Evolutionary conservation across 2,329 filamentous ascomycete species (phyloP).

Genomic region (Harringtonia aguacate): DNA sequence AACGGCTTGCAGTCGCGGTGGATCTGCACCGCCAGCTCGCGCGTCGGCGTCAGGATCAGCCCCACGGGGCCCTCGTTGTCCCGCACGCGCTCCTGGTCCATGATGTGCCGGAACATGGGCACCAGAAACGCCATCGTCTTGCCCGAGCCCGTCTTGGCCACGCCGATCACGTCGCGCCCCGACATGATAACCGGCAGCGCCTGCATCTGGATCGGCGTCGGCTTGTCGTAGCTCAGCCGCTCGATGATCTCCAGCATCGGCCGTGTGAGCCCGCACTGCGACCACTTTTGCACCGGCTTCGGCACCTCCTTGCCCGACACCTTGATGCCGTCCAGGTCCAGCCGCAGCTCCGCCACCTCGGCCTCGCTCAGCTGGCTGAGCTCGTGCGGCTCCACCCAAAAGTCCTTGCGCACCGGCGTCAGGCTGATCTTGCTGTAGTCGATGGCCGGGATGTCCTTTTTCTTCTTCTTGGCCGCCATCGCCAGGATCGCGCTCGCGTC

Average conservation of each 20-base stretch:
- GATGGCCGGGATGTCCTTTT: slow-evolving; percentile 84
- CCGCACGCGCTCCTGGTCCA: slow-evolving; percentile 75
- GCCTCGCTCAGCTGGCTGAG: slow-evolving; percentile 73
- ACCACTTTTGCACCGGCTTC: slow-evolving; percentile 93
- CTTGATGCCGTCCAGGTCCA: slow-evolving; percentile 92
- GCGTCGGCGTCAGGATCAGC: slow-evolving; percentile 85
- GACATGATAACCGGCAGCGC: slow-evolving; percentile 94
- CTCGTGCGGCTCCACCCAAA: slow-evolving; percentile 86
- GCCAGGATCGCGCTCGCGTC: slow-evolving; percentile 39
- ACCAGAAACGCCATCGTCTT: slow-evolving; percentile 94
- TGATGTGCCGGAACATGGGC: slow-evolving; percentile 97
- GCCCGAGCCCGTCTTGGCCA: slow-evolving; percentile 94
- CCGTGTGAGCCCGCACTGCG: slow-evolving; percentile 81
- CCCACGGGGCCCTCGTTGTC: slow-evolving; percentile 80
- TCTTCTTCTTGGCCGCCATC: slow-evolving; percentile 62
- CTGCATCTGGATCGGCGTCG: slow-evolving; percentile 91
- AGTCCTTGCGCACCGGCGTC: slow-evolving; percentile 80
- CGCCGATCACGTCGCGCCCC: slow-evolving; percentile 86
- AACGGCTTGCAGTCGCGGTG: slow-evolving; percentile 93
- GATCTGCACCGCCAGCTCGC: slow-evolving; percentile 89
- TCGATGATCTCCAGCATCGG: slow-evolving; percentile 81
- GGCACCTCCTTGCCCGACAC: slow-evolving; percentile 81
- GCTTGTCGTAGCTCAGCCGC: slow-evolving; percentile 71
- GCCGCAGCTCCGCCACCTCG: slow-evolving; percentile 68
- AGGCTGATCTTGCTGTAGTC: slow-evolving; percentile 83